Conservation (phyloP, 129 eudicot genomes). For the Saposhnikovia divaricata region DNA sequence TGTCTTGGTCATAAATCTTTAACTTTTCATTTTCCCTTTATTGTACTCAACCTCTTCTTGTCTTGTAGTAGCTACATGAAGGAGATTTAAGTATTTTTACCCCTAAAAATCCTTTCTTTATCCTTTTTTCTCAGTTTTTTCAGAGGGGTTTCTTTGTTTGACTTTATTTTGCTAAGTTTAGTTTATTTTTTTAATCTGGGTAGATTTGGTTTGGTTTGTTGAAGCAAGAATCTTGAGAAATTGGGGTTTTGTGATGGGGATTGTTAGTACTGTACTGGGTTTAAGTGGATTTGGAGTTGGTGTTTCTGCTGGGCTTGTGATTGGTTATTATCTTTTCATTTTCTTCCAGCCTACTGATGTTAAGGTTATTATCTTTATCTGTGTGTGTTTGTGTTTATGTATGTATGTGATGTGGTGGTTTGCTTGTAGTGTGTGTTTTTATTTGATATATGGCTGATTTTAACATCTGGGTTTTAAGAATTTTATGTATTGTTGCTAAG, state of each 20-base stretch:
- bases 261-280: constrained; percentile 56
- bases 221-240: background rate
- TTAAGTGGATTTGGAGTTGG: constrained; percentile 63
- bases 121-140: background rate
- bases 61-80: background rate
- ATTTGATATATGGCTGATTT: background rate
- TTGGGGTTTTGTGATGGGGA: constrained; percentile 40
- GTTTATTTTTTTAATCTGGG: background rate
- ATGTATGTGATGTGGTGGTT: background rate
- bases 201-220: background rate
- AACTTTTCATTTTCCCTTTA: background rate
- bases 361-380: constrained; percentile 25
- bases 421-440: background rate
- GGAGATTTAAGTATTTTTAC: background rate
- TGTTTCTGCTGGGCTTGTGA: constrained; percentile 45
- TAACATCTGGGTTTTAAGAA: background rate
- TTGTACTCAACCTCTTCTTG: background rate
- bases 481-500: background rate
- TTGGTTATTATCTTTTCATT: constrained; percentile 56
- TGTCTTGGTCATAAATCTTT: background rate
- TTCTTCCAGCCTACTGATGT: constrained; percentile 58
- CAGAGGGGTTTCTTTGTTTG: constrained; percentile 3
- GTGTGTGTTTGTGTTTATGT: background rate
- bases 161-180: background rate
- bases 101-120: background rate